These are phyloP conservation scores for Echinochloa phyllopogon DNA, from an alignment of 176 grass and related monocot species.

Conservation along the genomic window DNA sequence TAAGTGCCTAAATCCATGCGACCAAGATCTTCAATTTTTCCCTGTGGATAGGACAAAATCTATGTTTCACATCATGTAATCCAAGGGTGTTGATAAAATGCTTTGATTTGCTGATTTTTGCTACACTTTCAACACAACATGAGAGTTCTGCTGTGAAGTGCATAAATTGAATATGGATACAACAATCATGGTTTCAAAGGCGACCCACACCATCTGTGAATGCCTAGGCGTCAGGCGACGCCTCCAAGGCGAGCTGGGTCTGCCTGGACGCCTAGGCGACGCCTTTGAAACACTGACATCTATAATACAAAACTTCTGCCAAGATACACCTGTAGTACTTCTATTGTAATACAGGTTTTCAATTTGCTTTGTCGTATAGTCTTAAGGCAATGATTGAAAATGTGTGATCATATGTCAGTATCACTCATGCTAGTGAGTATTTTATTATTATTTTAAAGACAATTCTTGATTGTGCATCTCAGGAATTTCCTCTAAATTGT, in stretches of 20 bases:
- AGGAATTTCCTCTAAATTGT: background rate
- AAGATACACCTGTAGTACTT: background rate
- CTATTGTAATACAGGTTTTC: background rate
- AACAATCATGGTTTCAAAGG: no score
- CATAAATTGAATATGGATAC: background rate
- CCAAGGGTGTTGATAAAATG: background rate
- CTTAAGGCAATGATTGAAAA: background rate
- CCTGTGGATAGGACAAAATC: constrained; percentile 46
- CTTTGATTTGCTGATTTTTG: background rate
- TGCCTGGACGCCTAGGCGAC: no score
- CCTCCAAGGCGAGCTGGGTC: no score
- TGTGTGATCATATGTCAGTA: background rate
- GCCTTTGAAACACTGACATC: no score
- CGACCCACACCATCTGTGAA: no score
- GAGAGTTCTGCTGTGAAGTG: background rate
- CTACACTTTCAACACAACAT: background rate
- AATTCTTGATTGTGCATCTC: constrained; percentile 9
- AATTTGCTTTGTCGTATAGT: background rate
- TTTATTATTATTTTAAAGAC: background rate
- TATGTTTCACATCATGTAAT: constrained; percentile 7
- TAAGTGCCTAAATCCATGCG: constrained; percentile 60
- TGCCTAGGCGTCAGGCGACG: no score
- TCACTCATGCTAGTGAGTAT: background rate
- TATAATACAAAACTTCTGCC: constrained; percentile 16
- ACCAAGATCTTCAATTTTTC: constrained; percentile 77